These are phyloP conservation scores for Peribolospora kevripleyi DNA, from an alignment of 768 basidiomycete species.

Conservation along the genomic window DNA sequence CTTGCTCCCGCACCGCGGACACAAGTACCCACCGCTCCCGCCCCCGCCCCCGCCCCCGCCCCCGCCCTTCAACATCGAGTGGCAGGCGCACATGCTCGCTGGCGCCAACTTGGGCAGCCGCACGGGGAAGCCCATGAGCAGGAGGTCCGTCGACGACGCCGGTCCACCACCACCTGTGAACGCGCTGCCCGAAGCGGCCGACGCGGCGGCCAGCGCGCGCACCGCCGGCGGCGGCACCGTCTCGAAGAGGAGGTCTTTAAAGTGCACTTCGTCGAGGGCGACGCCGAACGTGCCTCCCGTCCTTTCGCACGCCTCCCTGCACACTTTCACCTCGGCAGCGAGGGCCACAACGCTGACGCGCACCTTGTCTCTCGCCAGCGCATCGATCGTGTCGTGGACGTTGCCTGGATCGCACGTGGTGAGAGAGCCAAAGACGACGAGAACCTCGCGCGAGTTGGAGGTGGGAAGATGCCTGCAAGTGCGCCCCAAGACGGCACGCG, in stretches of 20 bases:
- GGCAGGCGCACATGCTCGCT: constrained; percentile 73
- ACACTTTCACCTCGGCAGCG: constrained; percentile 96
- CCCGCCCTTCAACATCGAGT: constrained; percentile 69
- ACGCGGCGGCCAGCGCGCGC: constrained; percentile 9
- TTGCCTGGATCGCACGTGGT: constrained; percentile 95
- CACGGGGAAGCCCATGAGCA: constrained; percentile 99
- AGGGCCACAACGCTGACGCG: constrained; percentile 82
- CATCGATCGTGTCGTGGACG: constrained; percentile 79
- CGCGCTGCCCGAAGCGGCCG: constrained; percentile 25
- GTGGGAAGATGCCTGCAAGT: constrained; percentile 68
- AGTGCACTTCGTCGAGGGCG: constrained; percentile 94
- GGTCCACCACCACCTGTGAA: constrained; percentile 24
- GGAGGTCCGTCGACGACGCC: constrained; percentile 52
- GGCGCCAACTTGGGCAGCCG: constrained; percentile 61
- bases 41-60: constrained; percentile 21
- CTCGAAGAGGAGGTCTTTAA: constrained; percentile 85
- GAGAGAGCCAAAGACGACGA: constrained; percentile 79
- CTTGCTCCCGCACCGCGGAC: constrained; percentile 76
- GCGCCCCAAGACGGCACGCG: neutral
- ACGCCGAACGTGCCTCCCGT: constrained; percentile 63
- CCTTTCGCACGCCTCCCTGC: constrained; percentile 67
- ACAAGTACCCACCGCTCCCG: constrained; percentile 33
- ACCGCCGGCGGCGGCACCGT: constrained; percentile 74
- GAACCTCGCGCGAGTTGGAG: constrained; percentile 83
- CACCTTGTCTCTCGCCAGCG: constrained; percentile 55